phyloP scores from a whole-genome alignment of 2,329 filamentous ascomycete species.

The Phaeoacremonium minimum region DNA sequence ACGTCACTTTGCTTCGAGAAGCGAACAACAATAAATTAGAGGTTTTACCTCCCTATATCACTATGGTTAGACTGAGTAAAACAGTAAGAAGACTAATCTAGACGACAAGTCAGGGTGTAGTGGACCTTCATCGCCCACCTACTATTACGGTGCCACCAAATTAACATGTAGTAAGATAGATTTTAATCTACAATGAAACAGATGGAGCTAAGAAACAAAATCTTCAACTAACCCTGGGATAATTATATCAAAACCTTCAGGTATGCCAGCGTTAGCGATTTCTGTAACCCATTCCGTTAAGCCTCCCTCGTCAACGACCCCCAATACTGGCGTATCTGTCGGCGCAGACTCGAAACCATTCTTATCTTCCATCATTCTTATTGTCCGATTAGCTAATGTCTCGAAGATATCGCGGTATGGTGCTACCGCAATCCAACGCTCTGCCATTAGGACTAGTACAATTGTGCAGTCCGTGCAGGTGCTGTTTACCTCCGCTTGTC shows the following conservation, averaged over 20 bases:
- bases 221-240: neutral
- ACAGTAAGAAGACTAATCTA: no score
- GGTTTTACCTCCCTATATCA: no score
- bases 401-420: conserved; percentile 28
- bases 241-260: conserved; percentile 1
- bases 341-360: neutral
- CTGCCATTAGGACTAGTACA: conserved; percentile 22
- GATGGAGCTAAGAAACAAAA: no score
- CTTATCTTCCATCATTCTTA: conserved; percentile 13
- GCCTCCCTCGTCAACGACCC: neutral
- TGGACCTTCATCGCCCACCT: no score
- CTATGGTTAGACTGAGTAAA: no score
- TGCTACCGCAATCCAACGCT: conserved; percentile 21
- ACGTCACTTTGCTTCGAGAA: no score
- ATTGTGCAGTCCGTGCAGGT: conserved; percentile 23
- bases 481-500: conserved; percentile 14
- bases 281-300: conserved; percentile 1
- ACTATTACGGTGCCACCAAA: no score
- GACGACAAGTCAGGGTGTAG: no score
- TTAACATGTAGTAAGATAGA: no score
- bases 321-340: neutral
- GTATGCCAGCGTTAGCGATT: conserved; percentile 1
- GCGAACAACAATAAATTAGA: no score
- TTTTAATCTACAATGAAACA: no score
- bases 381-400: conserved; percentile 16